Percentiles rank a stretch among this genome's conserved stretches.
Conservation (phyloP, 2,329 filamentous ascomycete species). For the Gnomoniopsis sp. region DNA sequence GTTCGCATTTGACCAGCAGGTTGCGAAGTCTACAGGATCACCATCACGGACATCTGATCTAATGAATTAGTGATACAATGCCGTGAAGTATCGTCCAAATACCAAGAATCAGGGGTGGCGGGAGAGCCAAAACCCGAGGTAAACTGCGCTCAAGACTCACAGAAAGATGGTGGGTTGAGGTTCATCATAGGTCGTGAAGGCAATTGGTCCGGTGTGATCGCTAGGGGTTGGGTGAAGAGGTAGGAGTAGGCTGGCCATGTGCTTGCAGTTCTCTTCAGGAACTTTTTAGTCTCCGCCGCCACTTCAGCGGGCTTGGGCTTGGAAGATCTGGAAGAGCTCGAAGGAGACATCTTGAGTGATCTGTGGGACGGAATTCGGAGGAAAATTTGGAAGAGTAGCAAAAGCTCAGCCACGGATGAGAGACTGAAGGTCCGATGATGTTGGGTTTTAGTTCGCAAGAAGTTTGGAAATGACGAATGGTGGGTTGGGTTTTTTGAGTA, state of each 20-base stretch:
- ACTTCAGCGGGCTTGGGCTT: constrained; percentile 66
- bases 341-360: constrained; percentile 42
- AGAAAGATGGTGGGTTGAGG: constrained; percentile 42
- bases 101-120: neutral
- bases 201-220: constrained; percentile 37
- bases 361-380: too few species aligned
- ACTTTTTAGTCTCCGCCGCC: constrained; percentile 68
- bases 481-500: neutral
- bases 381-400: neutral
- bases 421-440: neutral
- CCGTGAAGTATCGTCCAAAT: constrained; percentile 19
- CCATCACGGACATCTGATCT: constrained; percentile 46
- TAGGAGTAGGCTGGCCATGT: constrained; percentile 57
- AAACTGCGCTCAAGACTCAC: constrained; percentile 23
- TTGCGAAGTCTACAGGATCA: constrained; percentile 58
- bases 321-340: constrained; percentile 34
- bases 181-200: constrained; percentile 31
- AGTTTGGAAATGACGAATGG: neutral
- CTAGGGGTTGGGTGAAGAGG: constrained; percentile 50
- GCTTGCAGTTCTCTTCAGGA: constrained; percentile 54
- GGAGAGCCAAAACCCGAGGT: neutral
- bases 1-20: constrained; percentile 47
- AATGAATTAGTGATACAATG: constrained; percentile 11
- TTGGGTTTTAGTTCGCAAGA: neutral
- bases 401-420: neutral